Evolutionary conservation across 148 eudicot genomes (phyloP).

Genomic region (Silene conica): DNA sequence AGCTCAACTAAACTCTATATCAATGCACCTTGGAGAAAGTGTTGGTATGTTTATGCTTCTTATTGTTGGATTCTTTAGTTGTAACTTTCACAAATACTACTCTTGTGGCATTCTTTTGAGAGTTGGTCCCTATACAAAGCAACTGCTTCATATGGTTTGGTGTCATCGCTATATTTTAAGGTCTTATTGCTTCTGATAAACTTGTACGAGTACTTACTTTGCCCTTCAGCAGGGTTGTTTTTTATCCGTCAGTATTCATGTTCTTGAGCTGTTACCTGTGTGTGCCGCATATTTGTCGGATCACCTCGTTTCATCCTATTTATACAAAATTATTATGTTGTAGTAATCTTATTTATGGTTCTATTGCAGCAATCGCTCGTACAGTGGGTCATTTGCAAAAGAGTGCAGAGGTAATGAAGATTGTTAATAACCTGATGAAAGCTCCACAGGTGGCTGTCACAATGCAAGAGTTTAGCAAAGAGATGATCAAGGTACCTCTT

Average conservation of each 20-base stretch:
- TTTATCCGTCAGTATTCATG: not conserved
- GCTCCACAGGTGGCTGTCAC: slow-evolving; percentile 88
- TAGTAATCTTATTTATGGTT: not conserved
- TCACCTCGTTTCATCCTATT: not conserved
- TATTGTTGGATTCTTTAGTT: not conserved
- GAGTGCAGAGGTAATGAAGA: slow-evolving; percentile 98
- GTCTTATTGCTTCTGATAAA: not conserved
- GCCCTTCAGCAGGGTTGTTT: not conserved
- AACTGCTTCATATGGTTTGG: not conserved
- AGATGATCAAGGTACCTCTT: slow-evolving; percentile 83
- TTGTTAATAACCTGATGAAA: slow-evolving; percentile 94
- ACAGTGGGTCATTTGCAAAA: slow-evolving; percentile 85
- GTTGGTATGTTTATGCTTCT: slow-evolving; percentile 56
- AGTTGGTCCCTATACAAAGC: not conserved
- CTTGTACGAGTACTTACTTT: slow-evolving; percentile 1
- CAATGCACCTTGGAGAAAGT: slow-evolving; percentile 99
- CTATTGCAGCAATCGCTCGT: slow-evolving; percentile 72
- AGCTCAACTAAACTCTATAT: slow-evolving; percentile 94
- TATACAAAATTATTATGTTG: not conserved
- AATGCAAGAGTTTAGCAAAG: slow-evolving; percentile 96
- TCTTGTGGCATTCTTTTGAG: not conserved
- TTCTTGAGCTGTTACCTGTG: not conserved
- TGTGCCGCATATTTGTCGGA: not conserved
- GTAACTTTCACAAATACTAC: not conserved
- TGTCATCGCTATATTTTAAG: not conserved